A percentile compares a stretch with the other conserved stretches of the same genome.
These are phyloP conservation scores for Colletotrichum tropicale DNA, from an alignment of 2,329 filamentous ascomycete species.

Conservation along the genomic window DNA sequence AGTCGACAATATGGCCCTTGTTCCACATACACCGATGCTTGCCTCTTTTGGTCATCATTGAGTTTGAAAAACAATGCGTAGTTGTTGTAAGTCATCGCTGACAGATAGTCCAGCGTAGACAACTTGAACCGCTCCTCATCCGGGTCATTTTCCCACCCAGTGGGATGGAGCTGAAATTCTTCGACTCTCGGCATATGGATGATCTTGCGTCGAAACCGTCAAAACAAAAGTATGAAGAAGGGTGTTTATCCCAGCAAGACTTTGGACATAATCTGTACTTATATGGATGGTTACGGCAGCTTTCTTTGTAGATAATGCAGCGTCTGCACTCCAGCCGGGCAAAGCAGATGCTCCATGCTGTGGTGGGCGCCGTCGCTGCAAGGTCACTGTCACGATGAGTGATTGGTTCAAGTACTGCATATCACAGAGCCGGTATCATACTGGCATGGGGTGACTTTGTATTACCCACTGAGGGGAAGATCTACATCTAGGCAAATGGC, in stretches of 20 bases:
- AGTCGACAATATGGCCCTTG: rapidly evolving
- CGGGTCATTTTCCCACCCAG: constrained; percentile 39
- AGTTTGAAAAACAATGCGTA: constrained; percentile 44
- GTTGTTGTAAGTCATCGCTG: constrained; percentile 37
- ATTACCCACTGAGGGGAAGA: rapidly evolving
- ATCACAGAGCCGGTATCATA: rapidly evolving
- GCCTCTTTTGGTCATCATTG: constrained; percentile 31
- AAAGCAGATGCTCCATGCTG: rapidly evolving
- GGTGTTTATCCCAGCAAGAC: not conserved
- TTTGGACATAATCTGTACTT: rapidly evolving
- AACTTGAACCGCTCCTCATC: constrained; percentile 40
- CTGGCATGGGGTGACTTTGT: rapidly evolving
- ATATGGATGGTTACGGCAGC: no score
- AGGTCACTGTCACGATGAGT: rapidly evolving
- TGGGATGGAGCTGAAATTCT: constrained; percentile 32
- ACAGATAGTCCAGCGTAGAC: constrained; percentile 40
- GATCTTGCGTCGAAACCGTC: not conserved
- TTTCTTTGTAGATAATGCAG: no score
- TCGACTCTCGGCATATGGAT: constrained; percentile 30
- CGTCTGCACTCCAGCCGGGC: not conserved
- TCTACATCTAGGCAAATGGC: not conserved
- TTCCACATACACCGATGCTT: not conserved
- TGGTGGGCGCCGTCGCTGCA: not conserved
- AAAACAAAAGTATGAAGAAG: not conserved
- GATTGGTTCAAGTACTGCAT: not conserved